phyloP scores from a whole-genome alignment of 2,329 filamentous ascomycete genomes.

The Myotisia sp. region DNA sequence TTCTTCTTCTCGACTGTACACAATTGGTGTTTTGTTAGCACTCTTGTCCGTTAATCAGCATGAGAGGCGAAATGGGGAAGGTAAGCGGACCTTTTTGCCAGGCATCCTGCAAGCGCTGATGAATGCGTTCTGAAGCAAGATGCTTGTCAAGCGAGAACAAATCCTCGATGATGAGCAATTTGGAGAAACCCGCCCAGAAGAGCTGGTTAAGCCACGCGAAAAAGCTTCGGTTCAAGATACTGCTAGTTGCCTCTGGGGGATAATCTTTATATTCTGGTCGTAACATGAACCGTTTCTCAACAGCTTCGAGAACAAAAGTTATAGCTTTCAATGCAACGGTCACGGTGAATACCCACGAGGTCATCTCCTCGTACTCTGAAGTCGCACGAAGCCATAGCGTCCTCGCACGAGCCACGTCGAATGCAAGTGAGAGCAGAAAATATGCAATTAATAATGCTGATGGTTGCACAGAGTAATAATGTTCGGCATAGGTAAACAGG shows the following conservation, averaged over 20 bases:
- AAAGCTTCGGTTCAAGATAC: conserved; percentile 35
- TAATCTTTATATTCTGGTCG: conserved; percentile 25
- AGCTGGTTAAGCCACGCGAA: conserved; percentile 44
- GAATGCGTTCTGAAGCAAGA: conserved; percentile 28
- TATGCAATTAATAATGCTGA: conserved; percentile 37
- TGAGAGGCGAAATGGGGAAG: conserved; percentile 4
- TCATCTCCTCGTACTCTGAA: conserved; percentile 19
- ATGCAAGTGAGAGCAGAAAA: conserved; percentile 31
- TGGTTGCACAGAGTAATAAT: conserved; percentile 31
- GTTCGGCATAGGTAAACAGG: conserved; percentile 35
- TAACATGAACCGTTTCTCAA: conserved; percentile 32
- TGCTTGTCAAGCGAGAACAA: conserved; percentile 34
- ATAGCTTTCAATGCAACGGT: conserved; percentile 31
- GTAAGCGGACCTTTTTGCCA: conserved; percentile 28
- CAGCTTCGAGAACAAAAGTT: conserved; percentile 32
- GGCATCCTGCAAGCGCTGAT: conserved; percentile 22
- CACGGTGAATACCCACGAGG: conserved; percentile 32
- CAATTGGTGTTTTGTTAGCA: not conserved
- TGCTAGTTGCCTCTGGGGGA: conserved; percentile 39
- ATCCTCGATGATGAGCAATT: conserved; percentile 31
- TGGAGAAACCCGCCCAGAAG: conserved; percentile 36
- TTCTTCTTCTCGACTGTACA: conserved; percentile 17
- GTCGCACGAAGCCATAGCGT: conserved; percentile 29
- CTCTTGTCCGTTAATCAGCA: not conserved
- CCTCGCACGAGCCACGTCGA: conserved; percentile 34